These are phyloP conservation scores for Dicorynia guianensis DNA, from an alignment of 306 rosid species.

Conservation along the genomic window DNA sequence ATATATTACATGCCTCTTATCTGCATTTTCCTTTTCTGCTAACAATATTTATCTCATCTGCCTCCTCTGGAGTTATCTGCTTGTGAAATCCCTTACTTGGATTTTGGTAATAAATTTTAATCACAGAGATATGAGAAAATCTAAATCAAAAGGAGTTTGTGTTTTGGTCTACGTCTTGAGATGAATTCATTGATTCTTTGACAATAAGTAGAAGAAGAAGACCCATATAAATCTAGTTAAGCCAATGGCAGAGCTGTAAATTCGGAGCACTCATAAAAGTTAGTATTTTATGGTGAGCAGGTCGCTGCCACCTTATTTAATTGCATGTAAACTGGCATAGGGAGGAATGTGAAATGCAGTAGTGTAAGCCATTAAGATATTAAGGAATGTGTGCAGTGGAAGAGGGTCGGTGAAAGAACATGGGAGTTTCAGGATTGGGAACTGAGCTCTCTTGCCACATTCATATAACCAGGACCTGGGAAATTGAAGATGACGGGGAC, in stretches of 20 bases:
- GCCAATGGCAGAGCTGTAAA: conserved; percentile 6
- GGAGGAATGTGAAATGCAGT: conserved; percentile 41
- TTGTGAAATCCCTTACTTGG: background rate
- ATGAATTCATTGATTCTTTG: too few species aligned
- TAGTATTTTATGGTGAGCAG: background rate
- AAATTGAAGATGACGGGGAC: conserved; percentile 56
- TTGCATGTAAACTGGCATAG: conserved; percentile 7
- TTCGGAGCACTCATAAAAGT: conserved; percentile 4
- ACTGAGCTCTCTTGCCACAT: conserved; percentile 48
- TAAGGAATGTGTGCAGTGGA: conserved; percentile 58
- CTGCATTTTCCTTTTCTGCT: conserved; percentile 1
- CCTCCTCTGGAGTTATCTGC: background rate
- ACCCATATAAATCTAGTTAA: background rate
- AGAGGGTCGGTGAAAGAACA: conserved; percentile 59
- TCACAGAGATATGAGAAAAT: too few species aligned
- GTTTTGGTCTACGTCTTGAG: too few species aligned
- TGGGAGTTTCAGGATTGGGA: conserved; percentile 56
- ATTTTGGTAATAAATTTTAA: background rate
- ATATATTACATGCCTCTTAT: background rate
- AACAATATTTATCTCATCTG: background rate
- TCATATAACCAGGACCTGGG: conserved; percentile 53
- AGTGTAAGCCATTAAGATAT: conserved; percentile 30
- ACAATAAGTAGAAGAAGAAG: too few species aligned
- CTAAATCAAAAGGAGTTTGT: too few species aligned
- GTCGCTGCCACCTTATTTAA: background rate